Evolutionary conservation across 1,284 basidiomycete genomes (phyloP).

Genomic region (Ganoderma sinense): DNA sequence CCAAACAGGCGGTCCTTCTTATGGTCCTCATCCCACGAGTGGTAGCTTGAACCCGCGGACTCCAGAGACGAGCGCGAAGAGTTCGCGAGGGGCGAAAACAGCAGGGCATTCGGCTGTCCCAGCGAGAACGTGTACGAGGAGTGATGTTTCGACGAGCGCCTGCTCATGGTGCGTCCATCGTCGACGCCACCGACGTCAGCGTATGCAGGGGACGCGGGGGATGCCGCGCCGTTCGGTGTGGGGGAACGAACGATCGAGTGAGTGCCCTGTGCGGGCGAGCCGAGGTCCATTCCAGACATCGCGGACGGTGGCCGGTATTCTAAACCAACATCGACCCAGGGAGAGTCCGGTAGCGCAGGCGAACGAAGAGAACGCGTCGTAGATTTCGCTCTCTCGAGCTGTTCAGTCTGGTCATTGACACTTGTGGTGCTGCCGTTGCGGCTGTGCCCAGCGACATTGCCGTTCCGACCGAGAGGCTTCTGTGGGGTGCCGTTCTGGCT

Average conservation of each 20-base stretch:
- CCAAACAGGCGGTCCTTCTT: slow-evolving; percentile 58
- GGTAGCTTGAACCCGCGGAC: slow-evolving; percentile 83
- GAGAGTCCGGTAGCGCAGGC: slow-evolving; percentile 66
- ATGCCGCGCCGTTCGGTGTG: slow-evolving; percentile 57
- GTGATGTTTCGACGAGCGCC: slow-evolving; percentile 57
- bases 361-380: slow-evolving; percentile 57
- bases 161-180: slow-evolving; percentile 34
- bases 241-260: slow-evolving; percentile 60
- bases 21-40: slow-evolving; percentile 73
- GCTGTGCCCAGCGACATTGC: slow-evolving; percentile 53
- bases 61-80: slow-evolving; percentile 81
- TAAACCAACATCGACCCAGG: slow-evolving; percentile 48
- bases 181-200: slow-evolving; percentile 44
- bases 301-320: slow-evolving; percentile 57
- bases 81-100: slow-evolving; percentile 72
- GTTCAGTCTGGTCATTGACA: slow-evolving; percentile 34
- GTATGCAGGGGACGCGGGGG: slow-evolving; percentile 61
- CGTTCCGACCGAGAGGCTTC: slow-evolving; percentile 39
- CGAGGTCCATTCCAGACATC: slow-evolving; percentile 59
- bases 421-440: slow-evolving; percentile 61
- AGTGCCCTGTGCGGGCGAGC: slow-evolving; percentile 52
- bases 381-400: slow-evolving; percentile 50
- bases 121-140: slow-evolving; percentile 48
- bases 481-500: slow-evolving; percentile 30
- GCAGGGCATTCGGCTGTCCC: slow-evolving; percentile 58